Evolutionary conservation across 1,139 yeast species (phyloP), one percentile per base, ranked within the genome.

Genomic region (Geotrichum cucujoidarum): DNA sequence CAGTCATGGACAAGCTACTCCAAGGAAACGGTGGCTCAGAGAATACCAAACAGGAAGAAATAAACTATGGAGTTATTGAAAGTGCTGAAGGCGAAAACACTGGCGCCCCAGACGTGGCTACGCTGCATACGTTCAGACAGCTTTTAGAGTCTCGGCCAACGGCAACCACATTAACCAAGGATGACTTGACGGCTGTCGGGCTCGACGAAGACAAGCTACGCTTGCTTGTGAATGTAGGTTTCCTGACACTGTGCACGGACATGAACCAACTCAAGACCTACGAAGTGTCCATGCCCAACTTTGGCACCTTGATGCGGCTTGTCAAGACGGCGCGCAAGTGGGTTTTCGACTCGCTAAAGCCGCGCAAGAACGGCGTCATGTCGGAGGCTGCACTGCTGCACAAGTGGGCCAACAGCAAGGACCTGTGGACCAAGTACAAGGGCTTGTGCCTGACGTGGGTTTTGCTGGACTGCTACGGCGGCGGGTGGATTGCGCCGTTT

Each of bases 391-490:
- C 8, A 5, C 36, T 39, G 11, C 27, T 21, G 17, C 24, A 33
- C 10, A 16, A 36, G 11, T 44, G 41, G 38, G 21, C 14, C n/a
- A 18, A 30, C 25, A 25, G 36, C 10, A 42, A 42, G 24, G 45
- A 42, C 10, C 20, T 38, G 16, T 47, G 45, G 45, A 21, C 20
- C 21, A 42, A 43, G 37, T 43, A 24, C 18, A 47, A 38, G 31
- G 50, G 50, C 4, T 14, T 47, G 21, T 29, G 27, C 13, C 16
- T 47, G 24, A 33, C 41, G 11, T 27, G 31, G 14, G 43, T 42
- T 7, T 27, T 47, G 6, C 27, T 42, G 17, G 50, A 47, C 22
- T 40, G 43, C 2, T 42, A 38, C 30, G 50, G 50, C 18, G 49
- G 49, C 2, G 49, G 49, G 3, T 46, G 45, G 45, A 36, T 37